A percentile compares a stretch with the other conserved stretches of the same genome.
Conservation (phyloP, 805 yeast species). For the Metschnikowia lachancei region DNA sequence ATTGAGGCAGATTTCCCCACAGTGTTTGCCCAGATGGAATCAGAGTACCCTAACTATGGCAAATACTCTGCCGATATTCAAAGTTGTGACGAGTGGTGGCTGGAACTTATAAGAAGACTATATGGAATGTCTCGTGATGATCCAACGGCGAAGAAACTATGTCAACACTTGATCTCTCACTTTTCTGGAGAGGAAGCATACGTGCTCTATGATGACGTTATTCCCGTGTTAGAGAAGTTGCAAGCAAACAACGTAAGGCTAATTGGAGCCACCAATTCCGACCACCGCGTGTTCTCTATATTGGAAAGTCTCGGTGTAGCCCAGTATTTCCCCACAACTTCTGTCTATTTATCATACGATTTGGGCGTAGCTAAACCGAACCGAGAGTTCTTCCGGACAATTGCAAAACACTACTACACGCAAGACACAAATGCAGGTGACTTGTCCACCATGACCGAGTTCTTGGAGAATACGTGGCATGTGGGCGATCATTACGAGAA, state of each 20-base stretch:
- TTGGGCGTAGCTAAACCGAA: slow-evolving; percentile 55
- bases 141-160: slow-evolving; percentile 34
- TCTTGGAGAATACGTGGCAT: slow-evolving; percentile 49
- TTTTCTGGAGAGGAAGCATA: slow-evolving; percentile 56
- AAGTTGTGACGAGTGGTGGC: slow-evolving; percentile 56
- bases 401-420: slow-evolving; percentile 7
- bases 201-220: slow-evolving; percentile 51
- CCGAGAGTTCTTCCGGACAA: slow-evolving; percentile 36
- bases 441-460: slow-evolving; percentile 7
- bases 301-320: slow-evolving; percentile 46
- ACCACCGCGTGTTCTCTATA: slow-evolving; percentile 47
- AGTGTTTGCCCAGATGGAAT: slow-evolving; percentile 36
- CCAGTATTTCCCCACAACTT: slow-evolving; percentile 36
- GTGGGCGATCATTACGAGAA: slow-evolving; percentile 60
- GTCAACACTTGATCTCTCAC: slow-evolving; percentile 43
- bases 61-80: slow-evolving; percentile 29
- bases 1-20: slow-evolving; percentile 27
- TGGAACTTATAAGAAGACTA: slow-evolving; percentile 41
- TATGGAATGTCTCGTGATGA: slow-evolving; percentile 34
- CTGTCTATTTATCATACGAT: slow-evolving; percentile 56
- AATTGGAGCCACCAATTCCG: slow-evolving; percentile 61
- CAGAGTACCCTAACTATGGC: slow-evolving; percentile 62
- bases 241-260: slow-evolving; percentile 32
- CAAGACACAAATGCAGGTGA: background rate
- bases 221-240: slow-evolving; percentile 40